A percentile compares a stretch with the other conserved stretches of the same genome.
These are phyloP conservation scores for Nepenthes alata DNA, from an alignment of 179 eudicot species.

Conservation along the genomic window DNA sequence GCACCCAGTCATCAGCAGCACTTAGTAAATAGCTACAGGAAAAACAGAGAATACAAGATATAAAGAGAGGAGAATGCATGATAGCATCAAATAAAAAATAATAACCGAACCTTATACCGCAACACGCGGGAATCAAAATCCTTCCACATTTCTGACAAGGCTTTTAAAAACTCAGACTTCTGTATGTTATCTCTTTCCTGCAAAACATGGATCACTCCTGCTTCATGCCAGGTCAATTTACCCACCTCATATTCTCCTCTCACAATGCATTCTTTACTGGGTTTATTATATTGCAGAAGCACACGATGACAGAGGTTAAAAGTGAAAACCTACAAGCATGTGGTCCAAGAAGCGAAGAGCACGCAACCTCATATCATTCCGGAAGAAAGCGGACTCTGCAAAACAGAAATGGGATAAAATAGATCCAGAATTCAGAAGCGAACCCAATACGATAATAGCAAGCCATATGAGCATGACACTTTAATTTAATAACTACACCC, in stretches of 20 bases:
- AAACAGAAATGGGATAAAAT: constrained; percentile 5
- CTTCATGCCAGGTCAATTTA: no score
- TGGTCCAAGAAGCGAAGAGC: constrained; percentile 99
- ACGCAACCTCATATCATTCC: constrained; percentile 95
- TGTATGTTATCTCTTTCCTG: constrained; percentile 99
- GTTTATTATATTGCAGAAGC: neutral
- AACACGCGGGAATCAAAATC: constrained; percentile 92
- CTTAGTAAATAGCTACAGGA: no score
- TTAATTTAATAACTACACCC: neutral
- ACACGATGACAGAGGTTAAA: constrained; percentile 10
- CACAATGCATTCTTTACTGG: no score
- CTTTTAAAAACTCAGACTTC: constrained; percentile 88
- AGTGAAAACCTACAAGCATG: constrained; percentile 61
- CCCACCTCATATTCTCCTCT: no score
- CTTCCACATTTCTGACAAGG: constrained; percentile 96
- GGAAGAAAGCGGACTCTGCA: constrained; percentile 86
- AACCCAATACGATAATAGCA: neutral
- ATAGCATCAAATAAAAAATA: neutral
- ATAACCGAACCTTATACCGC: constrained; percentile 83
- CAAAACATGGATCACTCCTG: constrained; percentile 3
- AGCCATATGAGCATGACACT: neutral
- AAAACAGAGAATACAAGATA: no score
- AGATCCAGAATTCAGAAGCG: neutral
- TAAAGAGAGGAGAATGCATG: neutral
- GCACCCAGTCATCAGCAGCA: no score